Evolutionary conservation across 2,329 filamentous ascomycete species (phyloP).

Genomic region (Rhexocercosporidium sp.): DNA sequence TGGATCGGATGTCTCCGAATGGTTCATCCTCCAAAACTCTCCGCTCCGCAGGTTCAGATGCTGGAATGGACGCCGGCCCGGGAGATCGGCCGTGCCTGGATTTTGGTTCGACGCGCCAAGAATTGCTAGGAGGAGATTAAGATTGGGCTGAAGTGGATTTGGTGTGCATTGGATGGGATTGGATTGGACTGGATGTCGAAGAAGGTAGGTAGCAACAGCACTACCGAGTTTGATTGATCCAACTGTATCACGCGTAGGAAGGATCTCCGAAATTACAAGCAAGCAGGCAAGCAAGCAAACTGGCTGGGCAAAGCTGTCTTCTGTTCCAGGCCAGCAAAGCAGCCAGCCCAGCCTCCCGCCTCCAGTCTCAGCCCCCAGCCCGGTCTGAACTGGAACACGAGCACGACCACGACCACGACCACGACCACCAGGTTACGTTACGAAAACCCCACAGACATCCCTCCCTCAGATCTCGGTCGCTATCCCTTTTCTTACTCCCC

Average conservation of each 20-base stretch:
- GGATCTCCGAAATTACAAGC: neutral
- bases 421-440: neutral
- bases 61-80: neutral
- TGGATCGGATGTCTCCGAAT: conserved; percentile 4
- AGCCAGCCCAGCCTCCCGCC: neutral
- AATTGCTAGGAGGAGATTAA: conserved; percentile 2
- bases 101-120: conserved; percentile 6
- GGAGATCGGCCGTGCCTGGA: conserved; percentile 1
- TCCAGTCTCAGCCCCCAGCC: neutral
- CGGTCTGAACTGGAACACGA: no score
- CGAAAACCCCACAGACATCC: neutral
- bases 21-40: neutral
- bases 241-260: neutral
- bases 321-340: neutral
- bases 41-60: no score
- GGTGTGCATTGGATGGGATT: no score
- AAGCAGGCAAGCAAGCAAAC: neutral
- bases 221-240: neutral
- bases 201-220: neutral
- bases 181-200: no score
- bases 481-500: conserved; percentile 8
- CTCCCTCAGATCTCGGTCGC: neutral
- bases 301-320: no score
- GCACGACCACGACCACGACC: neutral
- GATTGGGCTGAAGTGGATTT: neutral